Percentiles rank a stretch among this genome's conserved stretches.
Conservation (phyloP, 768 basidiomycete species). For the Leccinum variicolor region DNA sequence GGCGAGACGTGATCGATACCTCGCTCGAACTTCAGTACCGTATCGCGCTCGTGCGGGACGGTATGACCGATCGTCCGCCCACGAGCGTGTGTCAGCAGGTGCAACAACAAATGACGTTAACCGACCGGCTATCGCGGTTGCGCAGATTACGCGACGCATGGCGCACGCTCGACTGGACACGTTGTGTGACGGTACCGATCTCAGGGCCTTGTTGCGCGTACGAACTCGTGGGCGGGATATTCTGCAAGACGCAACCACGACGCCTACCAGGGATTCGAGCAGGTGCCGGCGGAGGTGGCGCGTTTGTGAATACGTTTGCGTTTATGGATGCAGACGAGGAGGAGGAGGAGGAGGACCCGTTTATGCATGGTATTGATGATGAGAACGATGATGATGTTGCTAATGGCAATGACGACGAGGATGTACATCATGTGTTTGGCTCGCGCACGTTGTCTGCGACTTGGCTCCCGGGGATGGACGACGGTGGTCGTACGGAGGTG, state of each 20-base stretch:
- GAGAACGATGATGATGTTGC: not conserved
- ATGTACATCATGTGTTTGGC: not conserved
- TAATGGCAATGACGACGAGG: not conserved
- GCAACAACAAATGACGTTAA: not conserved
- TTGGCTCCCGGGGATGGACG: slow-evolving; percentile 16
- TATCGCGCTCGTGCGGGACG: slow-evolving; percentile 38
- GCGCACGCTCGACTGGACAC: slow-evolving; percentile 29
- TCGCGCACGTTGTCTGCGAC: slow-evolving; percentile 25
- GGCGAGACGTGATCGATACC: slow-evolving; percentile 19
- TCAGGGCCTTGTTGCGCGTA: slow-evolving; percentile 46
- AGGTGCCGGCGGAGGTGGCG: not conserved
- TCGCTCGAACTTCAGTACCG: slow-evolving; percentile 35
- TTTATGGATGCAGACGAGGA: not conserved
- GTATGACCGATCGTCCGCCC: slow-evolving; percentile 25
- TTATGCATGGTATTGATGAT: not conserved
- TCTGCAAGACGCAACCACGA: slow-evolving; percentile 40
- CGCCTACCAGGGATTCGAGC: not conserved
- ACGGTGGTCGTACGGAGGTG: slow-evolving; percentile 15
- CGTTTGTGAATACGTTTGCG: not conserved
- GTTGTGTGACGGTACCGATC: slow-evolving; percentile 24
- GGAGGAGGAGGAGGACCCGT: not conserved
- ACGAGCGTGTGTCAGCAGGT: not conserved
- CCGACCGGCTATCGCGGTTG: slow-evolving; percentile 33
- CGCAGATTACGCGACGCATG: slow-evolving; percentile 36
- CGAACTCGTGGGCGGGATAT: slow-evolving; percentile 58